Evolutionary conservation across 1,284 basidiomycete genomes (phyloP), one percentile per base, ranked within the genome.

Genomic region (Fomitopsis betulina): DNA sequence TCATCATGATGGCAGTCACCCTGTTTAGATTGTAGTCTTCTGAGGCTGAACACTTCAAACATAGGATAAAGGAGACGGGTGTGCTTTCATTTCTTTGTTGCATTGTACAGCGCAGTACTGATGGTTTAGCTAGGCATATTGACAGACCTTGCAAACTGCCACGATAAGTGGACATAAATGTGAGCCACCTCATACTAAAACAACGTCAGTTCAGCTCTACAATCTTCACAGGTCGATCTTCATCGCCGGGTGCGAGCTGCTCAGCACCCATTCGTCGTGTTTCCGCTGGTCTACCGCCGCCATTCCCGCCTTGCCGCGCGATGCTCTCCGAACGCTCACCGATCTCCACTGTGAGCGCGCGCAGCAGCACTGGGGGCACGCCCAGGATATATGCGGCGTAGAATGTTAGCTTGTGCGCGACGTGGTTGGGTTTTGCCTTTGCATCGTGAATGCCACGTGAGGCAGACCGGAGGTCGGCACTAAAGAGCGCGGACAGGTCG

Each of bases 381-480:
- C 76, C 73, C 17, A 79, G 53, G 13, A 81, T 67, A 55, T 84
- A 78, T 1, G 79, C 82, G 5, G 79, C 80, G 64, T 87, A 88
- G 67, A 84, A 88, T 43, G 75, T 70, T 54, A 83, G 68, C 73
- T 84, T 87, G 62, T 77, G 81, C 25, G 73, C 70, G 58, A 79
- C 73, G 61, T 78, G 79, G 63, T 74, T 79, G 2, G 61, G 66
- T 67, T 61, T 71, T 33, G 27, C 17, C 12, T 63, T 45, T 50
- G 13, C 27, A n/a, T 35, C 38, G 37, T n/a, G n/a, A n/a, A 37
- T 1, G 12, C 35, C 35, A 37, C 2, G 35, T 15, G 35, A 37
- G 12, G 35, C 35, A 37, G 35, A 10, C 35, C 12, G 35, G 13
- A 15, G 13, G 21, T 5, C 40, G 5, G 25, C 59, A 60, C 58